Conservation (phyloP, 768 basidiomycete species). For the Mycena rebaudengoi region DNA sequence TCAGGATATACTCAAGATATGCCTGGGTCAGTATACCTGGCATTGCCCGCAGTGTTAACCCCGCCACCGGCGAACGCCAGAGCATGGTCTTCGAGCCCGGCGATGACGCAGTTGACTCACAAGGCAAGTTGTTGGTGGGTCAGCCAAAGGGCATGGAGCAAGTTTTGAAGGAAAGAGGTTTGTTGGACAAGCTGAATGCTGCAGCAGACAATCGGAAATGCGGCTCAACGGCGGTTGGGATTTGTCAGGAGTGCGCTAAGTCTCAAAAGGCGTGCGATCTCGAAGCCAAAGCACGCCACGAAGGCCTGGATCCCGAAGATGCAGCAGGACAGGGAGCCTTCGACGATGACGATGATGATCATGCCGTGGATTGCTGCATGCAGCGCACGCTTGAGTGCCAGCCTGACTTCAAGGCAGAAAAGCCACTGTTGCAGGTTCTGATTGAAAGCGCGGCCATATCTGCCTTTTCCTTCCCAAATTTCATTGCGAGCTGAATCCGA, state of each 20-base stretch:
- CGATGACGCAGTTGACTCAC: constrained; percentile 9
- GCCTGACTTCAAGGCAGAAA: constrained; percentile 30
- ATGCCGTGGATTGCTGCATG: constrained; percentile 30
- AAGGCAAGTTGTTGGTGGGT: constrained; percentile 19
- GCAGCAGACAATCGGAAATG: background rate
- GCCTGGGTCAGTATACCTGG: too few relatives aligned
- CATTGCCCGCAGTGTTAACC: too few relatives aligned
- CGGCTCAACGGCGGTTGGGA: constrained; percentile 20
- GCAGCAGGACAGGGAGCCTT: constrained; percentile 8
- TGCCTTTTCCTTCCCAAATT: constrained; percentile 25
- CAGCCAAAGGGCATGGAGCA: constrained; percentile 32
- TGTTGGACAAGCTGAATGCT: constrained; percentile 1
- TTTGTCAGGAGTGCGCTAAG: constrained; percentile 25
- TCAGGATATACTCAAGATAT: too few relatives aligned
- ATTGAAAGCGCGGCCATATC: constrained; percentile 33
- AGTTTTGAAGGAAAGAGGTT: constrained; percentile 26
- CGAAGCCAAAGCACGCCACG: constrained; percentile 21
- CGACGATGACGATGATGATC: constrained; percentile 15
- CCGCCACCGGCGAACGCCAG: constrained; percentile 19
- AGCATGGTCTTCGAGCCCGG: constrained; percentile 22
- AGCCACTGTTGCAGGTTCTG: constrained; percentile 27
- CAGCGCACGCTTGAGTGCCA: constrained; percentile 26
- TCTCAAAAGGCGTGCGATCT: constrained; percentile 24
- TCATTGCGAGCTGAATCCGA: constrained; percentile 28
- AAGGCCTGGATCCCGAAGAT: constrained; percentile 17